Percentiles rank a stretch among this genome's conserved stretches.
Evolutionary conservation across 2,329 filamentous ascomycete species (phyloP).

Genomic region (Ascochyta viciae-villosae): DNA sequence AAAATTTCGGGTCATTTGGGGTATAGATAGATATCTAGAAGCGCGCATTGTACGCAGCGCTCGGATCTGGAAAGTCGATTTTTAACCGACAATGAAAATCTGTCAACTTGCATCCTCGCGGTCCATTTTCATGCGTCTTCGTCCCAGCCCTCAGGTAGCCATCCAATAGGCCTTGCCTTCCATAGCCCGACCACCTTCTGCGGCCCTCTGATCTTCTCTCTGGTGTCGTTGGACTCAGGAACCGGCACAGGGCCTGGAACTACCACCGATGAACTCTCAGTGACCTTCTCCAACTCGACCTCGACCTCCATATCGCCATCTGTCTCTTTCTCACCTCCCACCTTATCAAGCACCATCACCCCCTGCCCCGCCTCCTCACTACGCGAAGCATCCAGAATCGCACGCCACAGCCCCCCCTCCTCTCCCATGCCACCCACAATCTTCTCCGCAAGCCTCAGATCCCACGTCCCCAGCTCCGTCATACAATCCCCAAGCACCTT

Average conservation of each 20-base stretch:
- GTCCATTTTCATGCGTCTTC: conserved; percentile 20
- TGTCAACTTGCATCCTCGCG: background rate
- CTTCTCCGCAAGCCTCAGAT: conserved; percentile 42
- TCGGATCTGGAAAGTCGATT: background rate
- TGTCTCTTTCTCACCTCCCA: background rate
- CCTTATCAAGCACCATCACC: conserved; percentile 17
- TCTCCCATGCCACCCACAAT: conserved; percentile 38
- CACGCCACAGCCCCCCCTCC: conserved; percentile 21
- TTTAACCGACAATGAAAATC: background rate
- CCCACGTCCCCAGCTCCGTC: conserved; percentile 48
- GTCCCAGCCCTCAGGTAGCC: conserved; percentile 35
- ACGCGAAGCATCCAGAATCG: conserved; percentile 43
- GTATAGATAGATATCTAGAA: background rate
- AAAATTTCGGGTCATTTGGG: background rate
- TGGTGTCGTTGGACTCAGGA: background rate
- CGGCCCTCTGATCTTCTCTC: conserved; percentile 32
- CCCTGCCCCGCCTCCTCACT: conserved; percentile 14
- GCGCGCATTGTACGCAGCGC: background rate
- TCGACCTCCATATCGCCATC: background rate
- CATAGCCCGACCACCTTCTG: conserved; percentile 42
- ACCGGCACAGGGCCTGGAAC: background rate
- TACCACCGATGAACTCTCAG: background rate
- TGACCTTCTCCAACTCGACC: background rate
- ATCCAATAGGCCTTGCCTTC: conserved; percentile 43
- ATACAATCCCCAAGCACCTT: conserved; percentile 39